Base-by-base conservation (phyloP, 345 rosid genomes). In the Limnanthes douglasii region DNA sequence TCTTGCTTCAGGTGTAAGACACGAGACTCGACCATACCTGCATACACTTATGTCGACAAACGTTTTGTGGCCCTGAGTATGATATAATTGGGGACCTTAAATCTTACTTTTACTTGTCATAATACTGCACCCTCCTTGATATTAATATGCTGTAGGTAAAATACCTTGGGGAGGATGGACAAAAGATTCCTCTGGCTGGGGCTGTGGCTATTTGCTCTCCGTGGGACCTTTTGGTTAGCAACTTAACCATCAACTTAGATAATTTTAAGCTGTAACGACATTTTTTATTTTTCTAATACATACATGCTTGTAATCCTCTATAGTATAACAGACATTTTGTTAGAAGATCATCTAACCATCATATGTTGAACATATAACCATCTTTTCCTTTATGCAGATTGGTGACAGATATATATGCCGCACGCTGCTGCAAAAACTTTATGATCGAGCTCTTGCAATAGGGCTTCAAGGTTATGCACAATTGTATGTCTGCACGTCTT, bases 401-500 rank as follows among this genome's bases (percentile, higher is more conserved):
- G 93, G 82, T 28, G 94, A 78, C 57, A 72, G 94, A 59, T 86
- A 75, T 53, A 78, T 86, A 42, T 51, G 68, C 53, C 72, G 93
- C 27, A 61, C 51, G 33, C 60, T 70, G 30, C 34, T 75, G 53
- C 97, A 86, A 64, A 82, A 64, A 53, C 11, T 78, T 3, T 86
- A 86, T 42, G 85, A 78, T 50, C 72, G 69, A 73, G 93, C 88
- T 63, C 78, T 86, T 11, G 43, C 94, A 35, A 65, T 73, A 39
- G 97, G 97, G 24, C 97, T 86, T 50, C 82, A 70, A 63, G 93
- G 73, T 61, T 86, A 75, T 69, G 97, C 94, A 27, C 69, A 70
- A 61, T 42, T 78, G 97, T 82, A 78, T 16, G 88, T 62, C 45
- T 39, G 18, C 48, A 25, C 40, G 32, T 45, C 28, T 19, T 54